Percentiles rank a stretch among this genome's conserved stretches.
Conservation (phyloP, 1,139 yeast genomes). For the Protomyces inundatus region DNA sequence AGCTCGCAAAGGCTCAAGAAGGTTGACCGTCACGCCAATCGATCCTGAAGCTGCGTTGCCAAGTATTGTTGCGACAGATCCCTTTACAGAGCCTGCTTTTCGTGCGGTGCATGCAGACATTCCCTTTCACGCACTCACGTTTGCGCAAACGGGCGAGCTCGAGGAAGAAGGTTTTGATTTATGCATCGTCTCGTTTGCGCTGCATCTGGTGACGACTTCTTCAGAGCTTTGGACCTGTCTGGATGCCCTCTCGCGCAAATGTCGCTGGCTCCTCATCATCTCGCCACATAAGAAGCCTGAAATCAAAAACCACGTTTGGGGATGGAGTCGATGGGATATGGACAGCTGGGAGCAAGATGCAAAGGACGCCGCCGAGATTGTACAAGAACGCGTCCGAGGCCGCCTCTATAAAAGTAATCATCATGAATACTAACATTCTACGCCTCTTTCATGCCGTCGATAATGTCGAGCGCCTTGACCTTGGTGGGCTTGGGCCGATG, state of each 20-base stretch:
- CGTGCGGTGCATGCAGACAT: conserved; percentile 19
- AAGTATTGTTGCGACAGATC: conserved; percentile 21
- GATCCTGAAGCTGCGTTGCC: background rate
- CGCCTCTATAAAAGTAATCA: conserved; percentile 14
- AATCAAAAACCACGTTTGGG: conserved; percentile 26
- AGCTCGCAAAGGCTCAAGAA: background rate
- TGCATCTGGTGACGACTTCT: conserved; percentile 18
- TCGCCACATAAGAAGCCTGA: conserved; percentile 27
- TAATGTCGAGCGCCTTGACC: background rate
- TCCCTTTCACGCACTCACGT: conserved; percentile 12
- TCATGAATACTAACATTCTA: background rate
- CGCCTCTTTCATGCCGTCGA: background rate
- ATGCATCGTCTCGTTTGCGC: conserved; percentile 23
- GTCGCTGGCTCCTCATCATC: conserved; percentile 26
- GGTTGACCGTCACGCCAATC: conserved; percentile 8
- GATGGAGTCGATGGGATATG: conserved; percentile 27
- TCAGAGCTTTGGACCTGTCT: conserved; percentile 25
- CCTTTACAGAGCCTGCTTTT: conserved; percentile 27
- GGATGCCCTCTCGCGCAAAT: conserved; percentile 21
- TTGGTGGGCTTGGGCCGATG: conserved; percentile 48
- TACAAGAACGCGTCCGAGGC: conserved; percentile 21
- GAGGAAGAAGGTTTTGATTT: conserved; percentile 8
- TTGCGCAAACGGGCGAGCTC: conserved; percentile 10
- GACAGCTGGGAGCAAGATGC: conserved; percentile 23
- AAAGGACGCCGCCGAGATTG: conserved; percentile 5